Evolutionary conservation across 2,329 filamentous ascomycete species (phyloP), one percentile per base, ranked within the genome.

Genomic region (Coleophoma eucalyptorum): DNA sequence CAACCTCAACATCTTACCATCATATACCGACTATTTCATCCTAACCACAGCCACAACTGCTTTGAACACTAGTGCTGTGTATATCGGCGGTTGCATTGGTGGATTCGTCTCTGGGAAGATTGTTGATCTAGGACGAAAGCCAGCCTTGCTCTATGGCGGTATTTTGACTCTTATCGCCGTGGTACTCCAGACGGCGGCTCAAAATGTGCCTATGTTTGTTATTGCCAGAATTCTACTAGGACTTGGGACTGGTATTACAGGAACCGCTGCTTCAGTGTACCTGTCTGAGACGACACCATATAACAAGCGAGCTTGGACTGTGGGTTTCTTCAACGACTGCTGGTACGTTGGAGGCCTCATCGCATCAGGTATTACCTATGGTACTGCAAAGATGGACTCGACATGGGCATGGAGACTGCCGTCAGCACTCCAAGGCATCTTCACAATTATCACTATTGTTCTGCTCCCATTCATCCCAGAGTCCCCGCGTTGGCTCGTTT

Each of bases 1-100:
- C 52, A 78, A 76, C 0, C 69, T 84, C 20, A 78, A 81, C 51
- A 81, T 83, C 51, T 61, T 83, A 15, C 77, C 78, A 0, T 74
- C 72, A 0, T 83, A 82, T 59, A 74, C 70, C 0, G 69, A 79
- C 35, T 83, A 82, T 60, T 83, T 83, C 65, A 57, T 71, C 4
- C 71, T 83, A 7, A 80, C 66, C n/a, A 62, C 74, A 0, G 72
- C 75, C 0, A 80, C 78, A 0, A 76, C 70, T 0, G 77, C 75
- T 3, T 68, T 83, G 15, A 80, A 81, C 55, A 82, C 77, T 4
- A 74, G 78, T 0, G 75, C 76, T 1, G 71, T 76, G n/a, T 81
- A 74, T 58, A 77, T 83, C 45, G 79, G 79, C 11, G 70, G 71
- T 32, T 67, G 71, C 31, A 47, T 81, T 5, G 73, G 72, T 18